phyloP scores from a whole-genome alignment of 108 stramenopile species.

The Pseudonitzschia delicatissima region DNA sequence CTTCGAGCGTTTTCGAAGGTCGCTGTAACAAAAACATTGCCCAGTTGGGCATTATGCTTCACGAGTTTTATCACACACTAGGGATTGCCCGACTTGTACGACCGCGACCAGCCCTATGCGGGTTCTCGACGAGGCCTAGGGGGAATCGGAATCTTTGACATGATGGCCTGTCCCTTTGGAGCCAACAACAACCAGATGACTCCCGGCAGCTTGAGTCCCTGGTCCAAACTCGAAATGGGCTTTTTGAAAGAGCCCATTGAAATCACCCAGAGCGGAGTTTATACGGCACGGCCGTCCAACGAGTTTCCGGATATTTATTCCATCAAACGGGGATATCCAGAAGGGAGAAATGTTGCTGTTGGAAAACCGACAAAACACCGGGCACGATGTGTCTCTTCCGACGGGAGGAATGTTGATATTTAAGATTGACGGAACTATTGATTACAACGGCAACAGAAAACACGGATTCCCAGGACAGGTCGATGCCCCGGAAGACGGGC shows the following conservation, averaged over 20 bases:
- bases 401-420: not conserved
- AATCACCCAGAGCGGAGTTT: constrained; percentile 39
- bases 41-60: constrained; percentile 45
- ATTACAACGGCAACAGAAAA: constrained; percentile 16
- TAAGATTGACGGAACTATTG: constrained; percentile 3
- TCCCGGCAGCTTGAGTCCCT: constrained; percentile 35
- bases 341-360: not conserved
- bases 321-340: not conserved
- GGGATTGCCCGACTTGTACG: constrained; percentile 53
- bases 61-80: constrained; percentile 45
- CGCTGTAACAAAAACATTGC: constrained; percentile 18
- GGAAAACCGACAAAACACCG: not conserved
- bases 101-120: constrained; percentile 9
- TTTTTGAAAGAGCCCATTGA: constrained; percentile 41
- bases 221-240: constrained; percentile 43
- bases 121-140: not conserved
- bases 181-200: not conserved
- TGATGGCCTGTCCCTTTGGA: not conserved
- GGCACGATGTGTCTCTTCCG: not conserved
- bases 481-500: too few species aligned
- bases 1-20: not conserved
- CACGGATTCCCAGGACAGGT: constrained; percentile 47
- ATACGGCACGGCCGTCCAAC: constrained; percentile 13
- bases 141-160: not conserved
- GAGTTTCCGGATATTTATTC: constrained; percentile 5